phyloP scores from a whole-genome alignment of 768 basidiomycete species.

The Lyophyllum semitale region DNA sequence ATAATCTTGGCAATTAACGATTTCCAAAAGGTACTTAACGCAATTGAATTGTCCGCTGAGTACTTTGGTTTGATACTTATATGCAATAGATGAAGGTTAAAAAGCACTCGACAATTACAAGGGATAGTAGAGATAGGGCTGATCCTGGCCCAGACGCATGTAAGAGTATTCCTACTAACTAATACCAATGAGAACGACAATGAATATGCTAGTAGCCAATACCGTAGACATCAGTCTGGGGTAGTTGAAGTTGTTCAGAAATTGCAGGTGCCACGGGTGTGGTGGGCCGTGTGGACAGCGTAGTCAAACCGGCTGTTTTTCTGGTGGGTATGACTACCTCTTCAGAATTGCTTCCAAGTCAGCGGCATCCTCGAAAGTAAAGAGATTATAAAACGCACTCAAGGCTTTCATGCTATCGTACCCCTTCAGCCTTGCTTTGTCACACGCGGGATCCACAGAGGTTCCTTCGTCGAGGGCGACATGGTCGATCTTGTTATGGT shows the following conservation, averaged over 20 bases:
- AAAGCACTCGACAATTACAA: too few species aligned
- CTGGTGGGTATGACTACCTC: conserved; percentile 18
- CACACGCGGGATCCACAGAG: conserved; percentile 74
- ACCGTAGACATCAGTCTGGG: conserved; percentile 5
- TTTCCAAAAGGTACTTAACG: too few species aligned
- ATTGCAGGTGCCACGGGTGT: neutral
- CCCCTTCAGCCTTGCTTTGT: conserved; percentile 27
- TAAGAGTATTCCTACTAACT: too few species aligned
- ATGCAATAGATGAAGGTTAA: too few species aligned
- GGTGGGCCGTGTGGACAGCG: neutral
- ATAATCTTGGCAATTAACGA: neutral
- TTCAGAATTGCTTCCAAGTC: neutral
- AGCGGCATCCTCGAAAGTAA: neutral
- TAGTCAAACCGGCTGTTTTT: conserved; percentile 7
- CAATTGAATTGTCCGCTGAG: too few species aligned
- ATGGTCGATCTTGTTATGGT: conserved; percentile 89
- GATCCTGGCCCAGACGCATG: too few species aligned
- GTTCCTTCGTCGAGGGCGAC: conserved; percentile 95
- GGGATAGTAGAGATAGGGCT: too few species aligned
- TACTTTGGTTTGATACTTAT: too few species aligned
- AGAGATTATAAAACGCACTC: conserved; percentile 4
- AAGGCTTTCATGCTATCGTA: conserved; percentile 17
- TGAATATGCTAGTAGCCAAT: conserved; percentile 5
- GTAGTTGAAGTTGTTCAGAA: neutral
- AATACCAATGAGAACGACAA: too few species aligned